Base-by-base conservation (phyloP, 2,329 filamentous ascomycete species). In the Chaetoscypha palmicola region DNA sequence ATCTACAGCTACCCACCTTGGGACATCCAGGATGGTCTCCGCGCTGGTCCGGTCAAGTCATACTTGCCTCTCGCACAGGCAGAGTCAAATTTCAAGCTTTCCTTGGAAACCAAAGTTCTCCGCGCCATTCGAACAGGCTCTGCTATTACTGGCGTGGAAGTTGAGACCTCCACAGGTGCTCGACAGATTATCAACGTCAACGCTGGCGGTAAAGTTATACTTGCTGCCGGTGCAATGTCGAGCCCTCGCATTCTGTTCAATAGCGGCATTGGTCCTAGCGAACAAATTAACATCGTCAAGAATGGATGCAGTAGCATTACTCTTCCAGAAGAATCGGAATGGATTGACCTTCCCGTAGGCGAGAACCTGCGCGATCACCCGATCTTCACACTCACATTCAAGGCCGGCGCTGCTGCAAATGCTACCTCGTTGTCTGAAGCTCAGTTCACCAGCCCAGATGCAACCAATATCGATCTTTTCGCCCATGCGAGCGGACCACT, bases 31-130 rank as follows among this genome's bases (percentile, higher is more conserved):
- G 65, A 79, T 35, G 81, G 79, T 45, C 76, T 83, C 59, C 71
- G 83, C 48, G 77, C 77, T 40, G 83, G 83, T 1, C 82, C 82
- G 8, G 69, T 87, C 57, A 77, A 76, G 8, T 83, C 83, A 1
- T 87, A 87, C 56, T 73, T 87, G 1, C 76, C 79, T 5, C 70
- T 72, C 8, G 80, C 80, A 2, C 68, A 71, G 36, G 66, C 67
- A 33, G 70, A 76, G 42, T 62, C 66, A 36, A 83, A 86, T 66
- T 86, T 87, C 64, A 70, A 74, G 44, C 66, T 86, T 24, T 76
- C 75, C 66, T 76, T 74, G 23, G 77, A 80, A 59, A 83, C 81
- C 3, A 71, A 76, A 34, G 80, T 83, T 16, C 71, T 73, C 49
- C 73, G 82, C 21, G 72, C 84, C 11, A 64, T 85, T n/a, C 78